Evolutionary conservation across 23 red algal genomes (phyloP).

Genomic region (Gracilariopsis chorda): DNA sequence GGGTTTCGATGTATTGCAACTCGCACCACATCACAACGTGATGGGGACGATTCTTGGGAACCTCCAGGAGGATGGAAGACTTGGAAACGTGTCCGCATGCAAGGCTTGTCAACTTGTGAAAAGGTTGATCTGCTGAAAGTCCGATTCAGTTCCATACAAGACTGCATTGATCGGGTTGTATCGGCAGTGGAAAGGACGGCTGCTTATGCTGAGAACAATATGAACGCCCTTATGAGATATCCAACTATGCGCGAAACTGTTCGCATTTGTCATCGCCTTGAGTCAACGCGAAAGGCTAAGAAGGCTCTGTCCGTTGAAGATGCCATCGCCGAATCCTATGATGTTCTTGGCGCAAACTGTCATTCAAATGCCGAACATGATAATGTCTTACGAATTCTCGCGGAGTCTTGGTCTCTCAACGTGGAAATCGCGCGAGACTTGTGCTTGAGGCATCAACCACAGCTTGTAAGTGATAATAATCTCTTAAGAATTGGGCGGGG

Average conservation of each 20-base stretch:
- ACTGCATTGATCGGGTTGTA: constrained; percentile 62
- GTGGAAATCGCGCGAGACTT: constrained; percentile 12
- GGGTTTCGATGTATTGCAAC: constrained; percentile 87
- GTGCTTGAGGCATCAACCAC: neutral
- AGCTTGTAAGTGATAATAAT: neutral
- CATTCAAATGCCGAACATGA: neutral
- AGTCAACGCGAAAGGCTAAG: neutral
- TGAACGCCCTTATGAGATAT: neutral
- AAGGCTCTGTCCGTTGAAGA: constrained; percentile 33
- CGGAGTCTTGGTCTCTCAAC: constrained; percentile 38
- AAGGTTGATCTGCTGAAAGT: constrained; percentile 16
- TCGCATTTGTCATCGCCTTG: constrained; percentile 57
- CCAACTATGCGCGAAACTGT: constrained; percentile 66
- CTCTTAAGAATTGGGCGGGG: neutral
- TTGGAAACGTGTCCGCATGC: constrained; percentile 49
- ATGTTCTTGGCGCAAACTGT: constrained; percentile 52
- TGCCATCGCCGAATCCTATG: constrained; percentile 36
- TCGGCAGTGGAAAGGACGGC: neutral
- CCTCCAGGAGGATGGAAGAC: constrained; percentile 66
- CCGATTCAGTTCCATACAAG: constrained; percentile 38
- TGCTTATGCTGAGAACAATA: neutral
- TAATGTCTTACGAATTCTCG: neutral
- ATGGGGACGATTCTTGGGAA: constrained; percentile 18
- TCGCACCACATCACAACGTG: constrained; percentile 37
- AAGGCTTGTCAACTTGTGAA: constrained; percentile 10